Conservation (phyloP, 2,329 filamentous ascomycete species). For the Colletotrichum graminicola region DNA sequence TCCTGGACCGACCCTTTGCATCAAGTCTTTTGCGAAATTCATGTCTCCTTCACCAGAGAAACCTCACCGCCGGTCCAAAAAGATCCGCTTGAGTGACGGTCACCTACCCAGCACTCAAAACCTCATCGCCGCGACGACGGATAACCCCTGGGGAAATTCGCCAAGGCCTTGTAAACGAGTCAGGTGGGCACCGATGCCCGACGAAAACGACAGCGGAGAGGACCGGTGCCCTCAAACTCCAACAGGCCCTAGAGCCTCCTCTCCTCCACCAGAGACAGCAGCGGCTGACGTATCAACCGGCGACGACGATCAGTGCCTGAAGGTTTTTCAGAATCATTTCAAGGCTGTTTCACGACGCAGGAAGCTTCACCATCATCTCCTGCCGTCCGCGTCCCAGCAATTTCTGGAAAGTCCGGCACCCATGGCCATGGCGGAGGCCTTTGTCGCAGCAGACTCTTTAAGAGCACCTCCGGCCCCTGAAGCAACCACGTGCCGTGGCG, state of each 20-base stretch:
- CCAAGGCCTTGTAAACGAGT: conserved; percentile 50
- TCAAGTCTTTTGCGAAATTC: conserved; percentile 66
- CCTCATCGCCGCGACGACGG: conserved; percentile 52
- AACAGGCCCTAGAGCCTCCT: conserved; percentile 43
- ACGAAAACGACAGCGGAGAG: conserved; percentile 45
- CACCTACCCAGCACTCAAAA: conserved; percentile 51
- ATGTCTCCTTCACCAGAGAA: conserved; percentile 62
- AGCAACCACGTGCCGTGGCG: conserved; percentile 36
- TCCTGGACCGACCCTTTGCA: conserved; percentile 61
- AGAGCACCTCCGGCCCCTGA: conserved; percentile 2
- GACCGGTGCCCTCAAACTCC: conserved; percentile 33
- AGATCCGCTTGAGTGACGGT: conserved; percentile 44
- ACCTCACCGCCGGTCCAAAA: conserved; percentile 41
- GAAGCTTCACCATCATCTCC: conserved; percentile 49
- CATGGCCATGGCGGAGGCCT: conserved; percentile 63
- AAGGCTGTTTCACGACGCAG: conserved; percentile 55
- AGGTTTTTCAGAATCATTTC: conserved; percentile 65
- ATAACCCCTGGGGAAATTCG: conserved; percentile 50
- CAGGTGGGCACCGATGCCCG: conserved; percentile 54
- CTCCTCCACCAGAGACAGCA: conserved; percentile 58
- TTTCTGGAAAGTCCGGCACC: conserved; percentile 54
- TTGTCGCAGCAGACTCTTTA: conserved; percentile 57
- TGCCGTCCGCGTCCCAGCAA: conserved; percentile 59
- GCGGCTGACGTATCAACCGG: conserved; percentile 52
- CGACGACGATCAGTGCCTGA: conserved; percentile 56